These are phyloP conservation scores for Pythium myriotylum DNA, from an alignment of 352 stramenopile genomes.

Conservation along the genomic window DNA sequence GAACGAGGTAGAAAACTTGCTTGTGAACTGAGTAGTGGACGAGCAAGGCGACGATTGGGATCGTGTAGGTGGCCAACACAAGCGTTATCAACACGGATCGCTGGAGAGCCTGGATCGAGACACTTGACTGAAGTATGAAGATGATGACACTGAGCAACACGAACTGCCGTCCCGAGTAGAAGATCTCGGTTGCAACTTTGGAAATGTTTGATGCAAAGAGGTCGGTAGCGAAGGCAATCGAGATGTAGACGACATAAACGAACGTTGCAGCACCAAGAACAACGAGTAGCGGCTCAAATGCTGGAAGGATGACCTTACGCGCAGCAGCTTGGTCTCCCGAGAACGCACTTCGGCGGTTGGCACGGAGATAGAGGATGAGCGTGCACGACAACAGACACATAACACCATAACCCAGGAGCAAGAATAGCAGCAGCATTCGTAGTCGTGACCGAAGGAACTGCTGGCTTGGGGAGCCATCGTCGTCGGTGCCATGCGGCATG, in stretches of 20 bases:
- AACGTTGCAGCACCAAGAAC: slow-evolving; percentile 15
- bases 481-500: neutral
- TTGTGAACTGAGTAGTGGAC: neutral
- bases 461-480: neutral
- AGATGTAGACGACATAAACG: slow-evolving; percentile 24
- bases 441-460: slow-evolving; percentile 12
- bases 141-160: slow-evolving; percentile 65
- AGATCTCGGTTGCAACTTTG: slow-evolving; percentile 37
- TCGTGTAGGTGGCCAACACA: slow-evolving; percentile 51
- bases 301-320: slow-evolving; percentile 63
- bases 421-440: slow-evolving; percentile 7
- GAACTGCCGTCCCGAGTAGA: slow-evolving; percentile 65
- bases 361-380: slow-evolving; percentile 53
- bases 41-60: slow-evolving; percentile 53
- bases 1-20: slow-evolving; percentile 38
- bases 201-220: slow-evolving; percentile 33
- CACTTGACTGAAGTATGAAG: slow-evolving; percentile 64
- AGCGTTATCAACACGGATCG: slow-evolving; percentile 46
- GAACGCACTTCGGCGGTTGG: slow-evolving; percentile 49
- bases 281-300: slow-evolving; percentile 67
- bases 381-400: slow-evolving; percentile 22
- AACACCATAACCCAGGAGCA: slow-evolving; percentile 21
- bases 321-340: slow-evolving; percentile 47
- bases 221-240: slow-evolving; percentile 32
- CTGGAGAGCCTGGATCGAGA: slow-evolving; percentile 51